Evolutionary conservation across 805 yeast genomes (phyloP), one percentile per base, ranked within the genome.

Genomic region (Nakazawaea ambrosiae): DNA sequence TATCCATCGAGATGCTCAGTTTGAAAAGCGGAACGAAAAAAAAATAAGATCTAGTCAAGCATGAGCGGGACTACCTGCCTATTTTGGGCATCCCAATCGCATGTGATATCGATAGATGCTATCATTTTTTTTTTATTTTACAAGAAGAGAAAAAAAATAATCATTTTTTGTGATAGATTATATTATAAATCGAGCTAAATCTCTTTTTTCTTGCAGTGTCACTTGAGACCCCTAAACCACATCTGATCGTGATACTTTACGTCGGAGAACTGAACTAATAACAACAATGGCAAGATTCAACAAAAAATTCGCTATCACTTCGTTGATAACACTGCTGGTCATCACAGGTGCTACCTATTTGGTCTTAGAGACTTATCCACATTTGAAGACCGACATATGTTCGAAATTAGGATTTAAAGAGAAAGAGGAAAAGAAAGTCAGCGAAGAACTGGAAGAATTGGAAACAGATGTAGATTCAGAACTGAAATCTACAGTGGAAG

Each of bases 341-440:
- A 12, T 39, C 5, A 37, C 27, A 3, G 42, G 42, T 26, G 39
- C 33, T 9, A 20, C 39, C 4, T 20, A 17, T 14, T 31, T 39
- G 22, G 26, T 39, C 3, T 39, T 39, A 20, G 20, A 34, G 33
- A 39, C 42, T 3, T 39, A 34, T 27, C 42, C 42, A 26, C 42
- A 39, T 27, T 34, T 39, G 26, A 31, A 39, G 27, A 17, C 19
- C 11, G 20, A 19, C 7, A 25, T 31, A 20, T 23, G 23, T 12
- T 19, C 27, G 8, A 17, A 32, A 20, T n/a, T 23, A 15, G 16
- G 12, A 4, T 20, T 19, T 3, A 19, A 15, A 5, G 28, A 33
- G 17, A n/a, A n/a, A n/a, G n/a, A n/a, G n/a, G n/a, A n/a, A n/a
- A 32, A 14, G 14, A 31, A 30, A 7, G 19, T 26, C 19, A 24